Base-by-base conservation (phyloP, 768 basidiomycete genomes). In the Tricholoma furcatifolium region DNA sequence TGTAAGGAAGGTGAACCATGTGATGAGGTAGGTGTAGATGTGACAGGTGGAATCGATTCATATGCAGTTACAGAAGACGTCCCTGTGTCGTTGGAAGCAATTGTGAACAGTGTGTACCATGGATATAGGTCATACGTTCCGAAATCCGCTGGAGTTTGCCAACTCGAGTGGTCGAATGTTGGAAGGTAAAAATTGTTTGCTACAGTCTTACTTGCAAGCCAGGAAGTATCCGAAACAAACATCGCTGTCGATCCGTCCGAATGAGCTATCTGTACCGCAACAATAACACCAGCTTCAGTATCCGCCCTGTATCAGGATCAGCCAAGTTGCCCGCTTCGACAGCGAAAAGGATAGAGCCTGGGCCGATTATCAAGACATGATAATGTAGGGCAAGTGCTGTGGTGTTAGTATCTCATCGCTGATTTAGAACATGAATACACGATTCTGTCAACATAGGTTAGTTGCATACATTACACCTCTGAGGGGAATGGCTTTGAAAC, bases 111-210 rank as follows among this genome's bases (percentile, higher is more conserved):
- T 9, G 34, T 35, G 15, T 4, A n/a, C 45, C 45, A 46, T 5
- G 45, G 45, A 17, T 2, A 6, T 32, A 35, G 10, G 5, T 32
- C 45, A 46, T 45, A 45, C 7, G 27, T 4, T 4, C 43, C 43
- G n/a, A 45, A 30, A 8, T 30, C 4, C 3, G 31, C 15, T 7
- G 43, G 43, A n/a, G 8, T n/a, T 46, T 49, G 32, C 45, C 32
- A 53, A 10, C 39, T 23, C n/a, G 53, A 54, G 38, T 54, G 46
- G 27, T 54, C 53, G 9, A 47, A 35, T 12, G 46, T 15, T 1
- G 40, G 46, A 12, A 5, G 6, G 14, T 42, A 31, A 18, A 54
- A 54, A 15, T 42, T 27, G 6, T 9, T 11, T 2, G 46, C 40
- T 11, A 54, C 43, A 3, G 18, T 17, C 15, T 36, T 47, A 15